Evolutionary conservation across 768 basidiomycete genomes (phyloP).

Genomic region (Paxillus ammoniavirescens): DNA sequence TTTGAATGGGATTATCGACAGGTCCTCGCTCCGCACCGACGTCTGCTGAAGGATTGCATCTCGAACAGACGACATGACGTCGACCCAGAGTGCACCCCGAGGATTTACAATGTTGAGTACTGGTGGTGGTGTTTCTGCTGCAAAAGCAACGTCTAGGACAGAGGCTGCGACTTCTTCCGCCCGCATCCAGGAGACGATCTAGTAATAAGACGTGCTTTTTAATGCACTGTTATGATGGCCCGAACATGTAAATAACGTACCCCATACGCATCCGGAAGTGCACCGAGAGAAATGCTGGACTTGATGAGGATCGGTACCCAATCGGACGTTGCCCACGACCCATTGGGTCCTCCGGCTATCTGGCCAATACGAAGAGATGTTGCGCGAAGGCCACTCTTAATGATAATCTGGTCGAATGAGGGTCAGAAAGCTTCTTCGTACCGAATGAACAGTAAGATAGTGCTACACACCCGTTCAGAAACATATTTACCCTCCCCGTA

Average conservation of each 20-base stretch:
- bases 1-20: conserved; percentile 25
- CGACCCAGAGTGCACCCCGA: conserved; percentile 29
- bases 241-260: conserved; percentile 22
- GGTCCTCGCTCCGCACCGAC: conserved; percentile 1
- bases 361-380: conserved; percentile 35
- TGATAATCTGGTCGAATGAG: conserved; percentile 18
- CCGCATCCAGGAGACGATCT: conserved; percentile 37
- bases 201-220: neutral
- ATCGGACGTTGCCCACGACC: conserved; percentile 33
- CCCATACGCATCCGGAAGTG: conserved; percentile 31
- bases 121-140: conserved; percentile 11
- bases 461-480: conserved; percentile 30
- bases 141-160: conserved; percentile 34
- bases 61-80: conserved; percentile 24
- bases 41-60: conserved; percentile 12
- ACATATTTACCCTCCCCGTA: conserved; percentile 41
- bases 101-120: conserved; percentile 40
- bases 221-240: neutral
- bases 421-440: no score
- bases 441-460: no score
- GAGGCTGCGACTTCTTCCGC: conserved; percentile 33
- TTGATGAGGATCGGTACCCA: conserved; percentile 37
- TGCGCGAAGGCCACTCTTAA: conserved; percentile 23
- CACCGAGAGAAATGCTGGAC: conserved; percentile 25
- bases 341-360: conserved; percentile 30